Evolutionary conservation across 2,329 filamentous ascomycete genomes (phyloP), one percentile per base, ranked within the genome.

Genomic region (Laburnicola sp.): DNA sequence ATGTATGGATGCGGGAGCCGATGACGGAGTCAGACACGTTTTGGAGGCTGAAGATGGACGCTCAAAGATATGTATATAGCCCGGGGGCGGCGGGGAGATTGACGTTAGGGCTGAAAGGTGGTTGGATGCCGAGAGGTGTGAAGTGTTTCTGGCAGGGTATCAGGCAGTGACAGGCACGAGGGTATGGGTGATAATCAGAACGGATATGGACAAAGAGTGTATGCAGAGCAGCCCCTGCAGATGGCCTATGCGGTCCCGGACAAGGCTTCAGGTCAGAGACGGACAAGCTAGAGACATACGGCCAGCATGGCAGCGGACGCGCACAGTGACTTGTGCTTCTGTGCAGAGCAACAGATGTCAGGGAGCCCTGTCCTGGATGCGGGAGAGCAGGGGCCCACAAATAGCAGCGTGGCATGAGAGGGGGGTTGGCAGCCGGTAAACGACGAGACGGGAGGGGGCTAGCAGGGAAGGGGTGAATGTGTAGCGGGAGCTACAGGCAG

Each of bases 41-140:
- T 50, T 59, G 62, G 63, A 66, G 58, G 62, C 56, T 65, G 59
- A 50, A 48, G 62, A 59, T 57, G 66, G 65, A 63, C 43, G 63
- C 65, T 63, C 67, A 63, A 54, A 66, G 65, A 64, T 71, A 71
- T 71, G 70, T 72, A 69, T 71, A 71, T 71, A 68, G 58, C 54
- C 56, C 55, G 59, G 57, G 51, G 56, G 58, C 57, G 61, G 57
- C 59, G 60, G 58, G 60, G 54, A 64, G 67, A 65, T 70, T 69
- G 62, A 60, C 62, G 51, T 48, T 58, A 50, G 64, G 63, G 64
- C 63, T 68, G 62, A 63, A 54, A 30, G 54, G 43, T 50, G 60
- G 57, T 60, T 63, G 63, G 64, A 63, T 57, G 61, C 59, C 66
- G 51, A 60, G 59, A 50, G 37, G 50, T 58, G 56, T 48, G 50